Percentiles rank a stretch among this genome's conserved stretches.
phyloP scores from a whole-genome alignment of 1,284 basidiomycete genomes.

The Mycena sp. region DNA sequence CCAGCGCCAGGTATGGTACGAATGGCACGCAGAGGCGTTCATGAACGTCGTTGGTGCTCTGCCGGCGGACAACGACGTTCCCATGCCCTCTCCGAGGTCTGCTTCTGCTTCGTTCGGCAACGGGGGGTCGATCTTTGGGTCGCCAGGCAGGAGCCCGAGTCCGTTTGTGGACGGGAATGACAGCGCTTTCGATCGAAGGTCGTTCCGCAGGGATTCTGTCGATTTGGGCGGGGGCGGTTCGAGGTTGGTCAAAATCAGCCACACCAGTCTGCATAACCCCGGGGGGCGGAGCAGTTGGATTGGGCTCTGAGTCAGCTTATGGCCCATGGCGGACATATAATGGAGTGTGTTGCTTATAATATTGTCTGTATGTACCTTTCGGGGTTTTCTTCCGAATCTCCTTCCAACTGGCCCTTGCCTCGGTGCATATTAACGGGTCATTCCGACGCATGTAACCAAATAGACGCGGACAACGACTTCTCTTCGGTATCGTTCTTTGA shows the following conservation, averaged over 20 bases:
- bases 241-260: conserved; percentile 86
- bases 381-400: neutral
- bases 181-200: conserved; percentile 30
- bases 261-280: conserved; percentile 92
- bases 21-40: conserved; percentile 96
- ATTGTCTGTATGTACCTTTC: conserved; percentile 6
- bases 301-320: conserved; percentile 63
- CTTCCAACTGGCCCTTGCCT: too few species aligned
- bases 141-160: conserved; percentile 50
- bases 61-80: conserved; percentile 40
- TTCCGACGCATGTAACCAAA: too few species aligned
- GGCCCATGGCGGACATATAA: neutral
- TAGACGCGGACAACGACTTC: neutral
- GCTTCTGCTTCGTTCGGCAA: conserved; percentile 21
- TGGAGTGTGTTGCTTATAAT: neutral
- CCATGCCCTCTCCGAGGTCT: conserved; percentile 38
- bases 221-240: conserved; percentile 29
- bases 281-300: conserved; percentile 94
- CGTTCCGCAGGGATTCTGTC: conserved; percentile 28
- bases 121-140: conserved; percentile 31
- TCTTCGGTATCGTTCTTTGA: neutral
- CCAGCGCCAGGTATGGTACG: conserved; percentile 94
- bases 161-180: conserved; percentile 69
- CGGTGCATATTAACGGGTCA: too few species aligned
- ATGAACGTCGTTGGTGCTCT: conserved; percentile 64